These are phyloP conservation scores for Xenoacremonium recifei DNA, from an alignment of 2,329 filamentous ascomycete genomes.

Conservation along the genomic window DNA sequence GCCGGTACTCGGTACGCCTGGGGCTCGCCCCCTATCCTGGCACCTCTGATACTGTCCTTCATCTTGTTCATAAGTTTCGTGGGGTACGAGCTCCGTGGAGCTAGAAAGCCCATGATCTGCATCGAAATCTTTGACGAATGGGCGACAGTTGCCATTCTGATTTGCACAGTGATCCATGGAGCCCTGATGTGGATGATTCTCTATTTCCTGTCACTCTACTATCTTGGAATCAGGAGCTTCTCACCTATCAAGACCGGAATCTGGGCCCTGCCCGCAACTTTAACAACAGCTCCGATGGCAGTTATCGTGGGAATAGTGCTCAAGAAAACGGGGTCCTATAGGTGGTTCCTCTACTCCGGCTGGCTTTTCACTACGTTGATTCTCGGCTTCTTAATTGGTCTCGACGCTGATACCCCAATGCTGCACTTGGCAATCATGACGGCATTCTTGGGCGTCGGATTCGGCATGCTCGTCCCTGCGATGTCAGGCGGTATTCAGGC, in stretches of 20 bases:
- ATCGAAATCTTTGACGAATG: slow-evolving; percentile 17
- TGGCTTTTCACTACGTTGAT: slow-evolving; percentile 61
- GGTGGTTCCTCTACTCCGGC: slow-evolving; percentile 59
- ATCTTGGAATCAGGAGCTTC: slow-evolving; percentile 20
- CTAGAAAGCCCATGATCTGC: slow-evolving; percentile 21
- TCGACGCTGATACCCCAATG: slow-evolving; percentile 47
- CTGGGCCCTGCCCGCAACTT: slow-evolving; percentile 57
- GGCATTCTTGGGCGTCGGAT: slow-evolving; percentile 57
- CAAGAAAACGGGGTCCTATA: slow-evolving; percentile 56
- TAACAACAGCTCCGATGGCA: slow-evolving; percentile 62
- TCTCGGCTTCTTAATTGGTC: slow-evolving; percentile 51
- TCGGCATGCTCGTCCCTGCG: slow-evolving; percentile 64
- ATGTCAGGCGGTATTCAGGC: slow-evolving; percentile 65
- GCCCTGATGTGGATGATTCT: slow-evolving; percentile 27
- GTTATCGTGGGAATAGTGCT: slow-evolving; percentile 55
- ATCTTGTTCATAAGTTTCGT: slow-evolving; percentile 38
- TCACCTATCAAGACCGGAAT: slow-evolving; percentile 33
- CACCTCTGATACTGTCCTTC: slow-evolving; percentile 57
- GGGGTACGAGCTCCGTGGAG: slow-evolving; percentile 14
- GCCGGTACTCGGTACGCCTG: slow-evolving; percentile 16
- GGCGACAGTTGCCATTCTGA: slow-evolving; percentile 20
- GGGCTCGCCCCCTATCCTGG: slow-evolving; percentile 39
- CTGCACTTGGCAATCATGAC: slow-evolving; percentile 60
- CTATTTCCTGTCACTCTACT: slow-evolving; percentile 28
- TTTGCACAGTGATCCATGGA: slow-evolving; percentile 21